A percentile compares a stretch with the other conserved stretches of the same genome.
Conservation (phyloP, 495 filamentous ascomycete species). For the Neurospora terricola region DNA sequence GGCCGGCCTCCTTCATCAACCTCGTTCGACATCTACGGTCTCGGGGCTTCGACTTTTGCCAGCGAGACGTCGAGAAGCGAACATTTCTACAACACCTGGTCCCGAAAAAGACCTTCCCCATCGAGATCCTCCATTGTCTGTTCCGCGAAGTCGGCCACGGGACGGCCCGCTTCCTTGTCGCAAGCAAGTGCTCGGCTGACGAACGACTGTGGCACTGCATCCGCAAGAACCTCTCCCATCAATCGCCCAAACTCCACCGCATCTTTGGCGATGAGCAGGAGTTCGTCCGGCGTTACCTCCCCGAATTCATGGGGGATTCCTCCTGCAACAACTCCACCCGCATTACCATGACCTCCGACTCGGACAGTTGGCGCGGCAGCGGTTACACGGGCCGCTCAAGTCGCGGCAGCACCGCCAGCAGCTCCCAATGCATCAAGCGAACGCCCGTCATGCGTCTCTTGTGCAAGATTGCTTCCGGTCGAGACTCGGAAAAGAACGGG, state of each 20-base stretch:
- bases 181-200: constrained; percentile 16
- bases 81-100: constrained; percentile 22
- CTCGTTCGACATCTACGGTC: constrained; percentile 19
- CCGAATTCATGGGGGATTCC: constrained; percentile 17
- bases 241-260: constrained; percentile 21
- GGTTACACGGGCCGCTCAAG: constrained; percentile 12
- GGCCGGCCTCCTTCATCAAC: constrained; percentile 23
- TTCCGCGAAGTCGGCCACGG: constrained; percentile 24
- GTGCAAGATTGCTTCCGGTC: constrained; percentile 14
- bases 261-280: constrained; percentile 25
- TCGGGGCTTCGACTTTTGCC: constrained; percentile 24
- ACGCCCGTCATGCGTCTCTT: constrained; percentile 22
- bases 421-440: constrained; percentile 14
- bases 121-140: constrained; percentile 20
- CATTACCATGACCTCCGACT: constrained; percentile 16
- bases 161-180: constrained; percentile 22
- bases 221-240: constrained; percentile 17
- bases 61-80: constrained; percentile 20
- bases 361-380: constrained; percentile 10
- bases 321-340: constrained; percentile 17
- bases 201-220: constrained; percentile 24
- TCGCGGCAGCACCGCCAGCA: constrained; percentile 13
- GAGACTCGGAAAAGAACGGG: constrained; percentile 10
- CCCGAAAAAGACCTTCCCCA: constrained; percentile 18
- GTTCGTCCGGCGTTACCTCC: constrained; percentile 24